Conservation (phyloP, 1,139 yeast species). For the Blastobotrys raffinosifermentans region DNA sequence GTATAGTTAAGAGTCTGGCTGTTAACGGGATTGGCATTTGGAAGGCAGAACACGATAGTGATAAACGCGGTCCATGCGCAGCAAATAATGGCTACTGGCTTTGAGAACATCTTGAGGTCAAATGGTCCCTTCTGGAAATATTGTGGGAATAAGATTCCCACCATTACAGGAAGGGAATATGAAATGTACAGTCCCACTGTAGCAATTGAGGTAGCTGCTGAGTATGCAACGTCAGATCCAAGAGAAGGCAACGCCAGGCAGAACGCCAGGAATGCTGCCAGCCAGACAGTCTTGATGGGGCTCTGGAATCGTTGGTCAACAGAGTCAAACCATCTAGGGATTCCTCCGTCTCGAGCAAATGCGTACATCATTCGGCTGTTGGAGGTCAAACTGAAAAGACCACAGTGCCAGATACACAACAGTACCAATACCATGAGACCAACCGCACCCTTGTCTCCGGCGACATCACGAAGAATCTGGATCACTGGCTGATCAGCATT, state of each 20-base stretch:
- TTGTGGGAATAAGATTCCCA: constrained; percentile 54
- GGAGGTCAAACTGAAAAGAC: constrained; percentile 46
- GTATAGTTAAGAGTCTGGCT: constrained; percentile 71
- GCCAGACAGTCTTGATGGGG: constrained; percentile 65
- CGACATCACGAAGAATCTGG: constrained; percentile 67
- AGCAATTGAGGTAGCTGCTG: constrained; percentile 83
- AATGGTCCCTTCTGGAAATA: constrained; percentile 69
- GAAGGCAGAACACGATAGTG: constrained; percentile 63
- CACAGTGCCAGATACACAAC: constrained; percentile 23
- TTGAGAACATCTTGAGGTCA: constrained; percentile 52
- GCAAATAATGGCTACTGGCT: constrained; percentile 56
- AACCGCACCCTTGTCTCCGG: constrained; percentile 66
- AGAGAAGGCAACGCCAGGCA: constrained; percentile 59
- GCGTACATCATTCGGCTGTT: constrained; percentile 79
- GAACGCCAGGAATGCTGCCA: constrained; percentile 63
- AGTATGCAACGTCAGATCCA: constrained; percentile 69
- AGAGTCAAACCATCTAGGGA: constrained; percentile 63
- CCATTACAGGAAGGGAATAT: constrained; percentile 67
- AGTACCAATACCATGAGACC: constrained; percentile 13
- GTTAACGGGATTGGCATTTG: constrained; percentile 64
- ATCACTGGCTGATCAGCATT: constrained; percentile 62
- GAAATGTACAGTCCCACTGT: constrained; percentile 72
- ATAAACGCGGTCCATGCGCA: constrained; percentile 58
- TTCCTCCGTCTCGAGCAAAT: constrained; percentile 78
- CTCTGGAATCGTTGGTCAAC: constrained; percentile 56